phyloP scores from a whole-genome alignment of 129 eudicot genomes.

The Erigeron canadensis region DNA sequence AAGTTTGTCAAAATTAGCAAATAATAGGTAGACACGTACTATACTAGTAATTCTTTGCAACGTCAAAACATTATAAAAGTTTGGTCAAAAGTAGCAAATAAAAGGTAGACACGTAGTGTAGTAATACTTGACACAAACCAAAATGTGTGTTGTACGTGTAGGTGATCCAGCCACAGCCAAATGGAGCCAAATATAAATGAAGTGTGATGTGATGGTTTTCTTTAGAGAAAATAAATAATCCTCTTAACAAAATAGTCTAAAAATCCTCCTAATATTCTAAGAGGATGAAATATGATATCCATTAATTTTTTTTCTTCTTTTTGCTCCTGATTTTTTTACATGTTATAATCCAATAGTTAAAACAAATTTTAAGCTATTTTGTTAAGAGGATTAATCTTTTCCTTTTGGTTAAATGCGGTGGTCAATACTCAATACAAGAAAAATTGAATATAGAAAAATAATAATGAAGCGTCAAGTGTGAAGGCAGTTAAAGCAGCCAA shows the following conservation, averaged over 20 bases:
- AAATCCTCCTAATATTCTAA: too few relatives aligned
- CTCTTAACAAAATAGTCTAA: too few relatives aligned
- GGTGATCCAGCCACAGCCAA: neutral
- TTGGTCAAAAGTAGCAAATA: neutral
- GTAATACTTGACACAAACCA: neutral
- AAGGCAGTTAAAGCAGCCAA: slow-evolving; percentile 27
- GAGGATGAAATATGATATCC: too few relatives aligned
- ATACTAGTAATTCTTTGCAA: neutral
- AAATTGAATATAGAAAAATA: neutral
- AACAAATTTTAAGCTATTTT: too few relatives aligned
- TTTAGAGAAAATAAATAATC: neutral
- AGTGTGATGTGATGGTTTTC: neutral
- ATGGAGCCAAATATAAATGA: neutral
- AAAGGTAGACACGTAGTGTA: slow-evolving; percentile 2
- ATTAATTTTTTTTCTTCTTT: too few relatives aligned
- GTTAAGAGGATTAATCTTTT: too few relatives aligned
- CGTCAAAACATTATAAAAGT: neutral
- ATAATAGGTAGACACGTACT: neutral
- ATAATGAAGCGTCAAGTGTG: slow-evolving; percentile 33
- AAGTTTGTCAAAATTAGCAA: slow-evolving; percentile 2
- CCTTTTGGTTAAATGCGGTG: too few relatives aligned
- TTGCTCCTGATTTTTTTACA: too few relatives aligned
- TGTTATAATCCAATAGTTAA: too few relatives aligned
- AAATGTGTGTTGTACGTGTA: neutral
- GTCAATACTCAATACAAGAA: slow-evolving; percentile 5